Base-by-base conservation (phyloP, 768 basidiomycete genomes). In the Rubroboletus pulcherrimus region DNA sequence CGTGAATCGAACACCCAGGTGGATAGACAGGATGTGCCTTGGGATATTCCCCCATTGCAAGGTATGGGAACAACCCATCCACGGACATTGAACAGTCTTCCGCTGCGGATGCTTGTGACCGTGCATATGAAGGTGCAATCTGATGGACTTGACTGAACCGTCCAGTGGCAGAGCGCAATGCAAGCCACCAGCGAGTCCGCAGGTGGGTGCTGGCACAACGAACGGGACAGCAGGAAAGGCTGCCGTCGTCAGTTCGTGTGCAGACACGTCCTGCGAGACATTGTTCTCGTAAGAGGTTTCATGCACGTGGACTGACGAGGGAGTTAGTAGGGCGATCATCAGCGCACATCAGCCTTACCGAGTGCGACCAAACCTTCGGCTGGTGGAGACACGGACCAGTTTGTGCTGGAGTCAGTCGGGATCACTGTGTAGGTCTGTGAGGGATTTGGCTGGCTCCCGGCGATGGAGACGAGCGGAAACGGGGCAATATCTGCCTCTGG, bases 111-210 rank as follows among this genome's bases (percentile, higher is more conserved):
- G 49, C 29, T 44, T 54, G 15, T 55, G 39, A 10, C 45, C 44
- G 26, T 63, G 62, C 40, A 51, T 21, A 21, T 35, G 53, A 21
- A 65, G 51, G 34, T 63, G 62, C 15, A 3, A 14, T 26, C 43
- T 49, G 37, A 62, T 53, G 41, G 56, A 49, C 4, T 10, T 9
- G 30, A 21, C 11, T 2, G 53, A 52, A 34, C 24, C 39, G 5
- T 50, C 34, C 14, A 59, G 40, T 1, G 48, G 49, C 12, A 17
- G 24, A 29, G 19, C 10, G 12, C 63, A 65, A 21, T 34, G 12
- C 19, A 41, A 38, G 9, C 46, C 39, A 35, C 45, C 41, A 17
- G 52, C 11, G 10, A 58, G 42, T 10, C 42, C n/a, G 30, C 53
- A 58, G 21, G 43, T 47, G 26, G 49, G 42, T 35, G 4, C 5